Conservation (phyloP, 208 protist species). For the Trypanosoma cruzi region DNA sequence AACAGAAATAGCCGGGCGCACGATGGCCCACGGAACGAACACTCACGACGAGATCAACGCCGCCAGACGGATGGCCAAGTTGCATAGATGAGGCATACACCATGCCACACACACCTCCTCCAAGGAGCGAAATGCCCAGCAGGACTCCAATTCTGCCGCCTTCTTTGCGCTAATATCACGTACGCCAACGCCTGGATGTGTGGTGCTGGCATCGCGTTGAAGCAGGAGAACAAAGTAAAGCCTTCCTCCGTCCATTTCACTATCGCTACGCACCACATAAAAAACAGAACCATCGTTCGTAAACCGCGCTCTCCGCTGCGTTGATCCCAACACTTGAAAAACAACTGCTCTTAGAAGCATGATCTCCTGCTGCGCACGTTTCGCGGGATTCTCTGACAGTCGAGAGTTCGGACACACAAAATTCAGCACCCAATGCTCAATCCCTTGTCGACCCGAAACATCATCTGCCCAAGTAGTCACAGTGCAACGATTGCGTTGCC, state of each 20-base stretch:
- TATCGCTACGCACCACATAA: slow-evolving; percentile 56
- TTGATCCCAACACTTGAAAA: slow-evolving; percentile 51
- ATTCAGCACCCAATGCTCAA: slow-evolving; percentile 77
- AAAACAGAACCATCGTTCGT: slow-evolving; percentile 44
- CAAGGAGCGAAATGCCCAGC: slow-evolving; percentile 48
- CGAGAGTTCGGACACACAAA: slow-evolving; percentile 60
- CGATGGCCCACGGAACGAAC: background rate
- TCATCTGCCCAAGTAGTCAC: slow-evolving; percentile 23
- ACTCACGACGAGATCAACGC: slow-evolving; percentile 18
- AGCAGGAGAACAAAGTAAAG: slow-evolving; percentile 76
- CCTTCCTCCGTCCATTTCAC: slow-evolving; percentile 62
- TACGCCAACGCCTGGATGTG: background rate
- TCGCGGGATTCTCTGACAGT: slow-evolving; percentile 27
- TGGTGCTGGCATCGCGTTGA: slow-evolving; percentile 22
- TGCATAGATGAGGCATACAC: slow-evolving; percentile 65
- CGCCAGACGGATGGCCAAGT: slow-evolving; percentile 50
- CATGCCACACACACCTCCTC: slow-evolving; percentile 56
- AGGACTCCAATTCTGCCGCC: slow-evolving; percentile 27
- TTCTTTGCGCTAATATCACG: background rate
- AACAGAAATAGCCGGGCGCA: background rate
- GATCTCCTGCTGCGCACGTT: slow-evolving; percentile 39
- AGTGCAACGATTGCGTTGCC: slow-evolving; percentile 54
- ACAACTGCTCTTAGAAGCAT: slow-evolving; percentile 51
- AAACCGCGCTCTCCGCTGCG: slow-evolving; percentile 38
- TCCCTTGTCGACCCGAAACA: slow-evolving; percentile 30